phyloP scores from a whole-genome alignment of 768 basidiomycete species.

The Collybia sordida region DNA sequence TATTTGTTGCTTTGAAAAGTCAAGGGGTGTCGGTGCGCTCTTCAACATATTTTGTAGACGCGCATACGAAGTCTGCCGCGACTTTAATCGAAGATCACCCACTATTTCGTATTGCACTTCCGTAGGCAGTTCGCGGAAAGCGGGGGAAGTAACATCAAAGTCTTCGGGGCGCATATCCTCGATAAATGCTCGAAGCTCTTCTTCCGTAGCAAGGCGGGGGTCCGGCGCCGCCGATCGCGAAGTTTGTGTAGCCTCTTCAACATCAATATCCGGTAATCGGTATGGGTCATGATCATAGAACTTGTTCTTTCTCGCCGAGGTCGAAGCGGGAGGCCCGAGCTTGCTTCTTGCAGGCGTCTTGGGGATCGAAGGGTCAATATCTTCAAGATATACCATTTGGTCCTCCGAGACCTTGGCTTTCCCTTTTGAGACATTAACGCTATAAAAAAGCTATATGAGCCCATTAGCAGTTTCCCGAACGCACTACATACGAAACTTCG shows the following conservation, averaged over 20 bases:
- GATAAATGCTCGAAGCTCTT: constrained; percentile 89
- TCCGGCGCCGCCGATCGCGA: constrained; percentile 69
- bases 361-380: constrained; percentile 57
- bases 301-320: constrained; percentile 58
- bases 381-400: constrained; percentile 85
- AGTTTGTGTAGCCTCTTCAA: constrained; percentile 61
- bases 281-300: constrained; percentile 90
- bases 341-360: constrained; percentile 51
- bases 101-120: constrained; percentile 99
- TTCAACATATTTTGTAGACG: constrained; percentile 90
- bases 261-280: constrained; percentile 79
- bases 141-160: constrained; percentile 87
- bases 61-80: constrained; percentile 89
- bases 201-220: constrained; percentile 93
- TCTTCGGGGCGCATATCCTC: constrained; percentile 96
- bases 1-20: constrained; percentile 97
- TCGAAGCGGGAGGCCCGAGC: constrained; percentile 37
- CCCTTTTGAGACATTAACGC: constrained; percentile 40
- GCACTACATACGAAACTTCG: constrained; percentile 35
- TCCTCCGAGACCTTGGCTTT: constrained; percentile 58
- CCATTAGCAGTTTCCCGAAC: too few relatives aligned
- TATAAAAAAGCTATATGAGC: background rate
- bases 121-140: constrained; percentile 89
- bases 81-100: constrained; percentile 92
- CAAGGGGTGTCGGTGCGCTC: constrained; percentile 77